Evolutionary conservation across 1,284 basidiomycete species (phyloP), one percentile per base, ranked within the genome.

Genomic region (Macrocybe sp.): DNA sequence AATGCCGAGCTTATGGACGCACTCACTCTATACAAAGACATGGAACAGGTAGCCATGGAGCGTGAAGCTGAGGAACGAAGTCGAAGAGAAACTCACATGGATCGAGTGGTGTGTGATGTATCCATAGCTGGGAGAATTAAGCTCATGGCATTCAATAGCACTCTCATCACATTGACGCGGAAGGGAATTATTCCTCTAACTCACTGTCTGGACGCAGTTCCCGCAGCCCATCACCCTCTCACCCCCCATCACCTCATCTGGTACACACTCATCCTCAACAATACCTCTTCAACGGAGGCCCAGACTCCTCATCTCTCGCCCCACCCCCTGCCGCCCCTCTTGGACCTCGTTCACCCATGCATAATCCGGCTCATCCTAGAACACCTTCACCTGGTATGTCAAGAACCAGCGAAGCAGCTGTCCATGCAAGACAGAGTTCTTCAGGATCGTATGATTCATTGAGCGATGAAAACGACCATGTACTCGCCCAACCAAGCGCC

Each of bases 281-380:
- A 6, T 22, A 22, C 22, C 22, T 22, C 22, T 22, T 22, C 3
- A 22, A 3, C 4, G 22, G 22, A 22, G 22, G 22, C 2, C 22
- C 22, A 22, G 49, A 59, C 33, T 44, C 33, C 22, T 67, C 67
- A 34, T 65, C 71, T 2, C 72, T 86, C 22, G 80, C 77, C 0
- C 81, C 83, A 2, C 84, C 85, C 2, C 84, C 80, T 28, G 74
- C 76, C 10, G 78, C 78, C 1, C 83, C 82, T 1, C 73, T 83
- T 48, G 86, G 86, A 1, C 85, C 86, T 31, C 82, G 85, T 12
- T 77, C 74, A 0, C 84, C 81, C 4, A 72, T 70, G 2, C 72
- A 71, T 54, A 48, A 62, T 9, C 53, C 63, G 16, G 48, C 66
- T 7, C 68, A 73, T 14, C 77, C 82, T 12, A 74, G 79, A 37